Conservation (phyloP, 2,329 filamentous ascomycete genomes). For the Fusarium poae region DNA sequence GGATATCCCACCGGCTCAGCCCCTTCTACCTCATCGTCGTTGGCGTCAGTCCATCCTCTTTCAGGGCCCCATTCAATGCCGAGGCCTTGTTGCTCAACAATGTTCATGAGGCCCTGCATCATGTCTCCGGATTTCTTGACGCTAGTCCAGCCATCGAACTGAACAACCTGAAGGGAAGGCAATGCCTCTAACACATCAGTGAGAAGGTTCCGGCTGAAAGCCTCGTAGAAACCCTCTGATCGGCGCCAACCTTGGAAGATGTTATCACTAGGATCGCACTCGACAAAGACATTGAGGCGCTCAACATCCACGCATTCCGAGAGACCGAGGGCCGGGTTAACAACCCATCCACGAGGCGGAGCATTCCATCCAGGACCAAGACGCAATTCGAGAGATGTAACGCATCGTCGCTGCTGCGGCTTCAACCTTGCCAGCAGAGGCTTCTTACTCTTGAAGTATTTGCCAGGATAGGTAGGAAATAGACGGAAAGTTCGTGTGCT, state of each 20-base stretch:
- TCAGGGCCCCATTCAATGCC: constrained; percentile 76
- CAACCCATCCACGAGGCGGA: constrained; percentile 78
- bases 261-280: constrained; percentile 77
- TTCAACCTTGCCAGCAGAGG: constrained; percentile 77
- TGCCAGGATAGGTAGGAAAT: constrained; percentile 73
- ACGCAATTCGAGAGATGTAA: constrained; percentile 76
- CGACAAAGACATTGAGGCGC: constrained; percentile 75
- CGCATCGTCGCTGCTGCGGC: constrained; percentile 67
- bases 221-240: constrained; percentile 76
- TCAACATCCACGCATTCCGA: constrained; percentile 70
- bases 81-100: constrained; percentile 62
- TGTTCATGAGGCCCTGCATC: constrained; percentile 70
- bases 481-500: constrained; percentile 72
- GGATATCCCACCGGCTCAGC: constrained; percentile 4
- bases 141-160: constrained; percentile 77
- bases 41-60: constrained; percentile 72
- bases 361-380: constrained; percentile 79
- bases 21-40: constrained; percentile 47
- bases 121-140: constrained; percentile 75
- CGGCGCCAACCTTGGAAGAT: constrained; percentile 77
- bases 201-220: constrained; percentile 72
- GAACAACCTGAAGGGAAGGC: constrained; percentile 68
- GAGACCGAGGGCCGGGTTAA: constrained; percentile 74
- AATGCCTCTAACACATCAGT: constrained; percentile 67
- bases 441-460: constrained; percentile 79